A percentile compares a stretch with the other conserved stretches of the same genome.
Conservation (phyloP, 1,139 yeast genomes). For the Pichia sp. region DNA sequence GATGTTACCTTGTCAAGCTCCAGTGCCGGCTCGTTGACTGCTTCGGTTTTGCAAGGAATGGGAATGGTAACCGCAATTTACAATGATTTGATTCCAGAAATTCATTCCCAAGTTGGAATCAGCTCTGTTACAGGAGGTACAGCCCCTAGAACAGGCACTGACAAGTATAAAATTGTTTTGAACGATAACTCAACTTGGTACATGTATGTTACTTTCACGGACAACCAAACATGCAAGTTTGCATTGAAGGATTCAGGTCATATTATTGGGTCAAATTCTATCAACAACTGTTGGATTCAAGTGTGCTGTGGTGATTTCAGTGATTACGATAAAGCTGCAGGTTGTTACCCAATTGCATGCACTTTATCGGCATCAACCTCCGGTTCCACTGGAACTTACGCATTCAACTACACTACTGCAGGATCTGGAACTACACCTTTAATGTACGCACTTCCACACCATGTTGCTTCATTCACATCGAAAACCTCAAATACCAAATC, state of each 20-base stretch:
- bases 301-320: constrained; percentile 38
- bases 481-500: constrained; percentile 36
- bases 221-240: constrained; percentile 34
- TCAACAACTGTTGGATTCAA: constrained; percentile 58
- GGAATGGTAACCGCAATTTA: constrained; percentile 70
- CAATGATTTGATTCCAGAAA: constrained; percentile 43
- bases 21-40: constrained; percentile 30
- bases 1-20: constrained; percentile 43
- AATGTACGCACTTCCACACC: constrained; percentile 72
- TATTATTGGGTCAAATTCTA: constrained; percentile 41
- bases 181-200: constrained; percentile 52
- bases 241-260: constrained; percentile 36
- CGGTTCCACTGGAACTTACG: constrained; percentile 40
- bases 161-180: constrained; percentile 55
- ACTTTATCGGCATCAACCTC: constrained; percentile 35
- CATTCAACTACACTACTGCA: constrained; percentile 46
- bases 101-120: constrained; percentile 59
- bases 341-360: constrained; percentile 47
- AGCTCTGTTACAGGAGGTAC: constrained; percentile 40
- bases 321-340: constrained; percentile 56
- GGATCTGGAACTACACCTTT: constrained; percentile 53
- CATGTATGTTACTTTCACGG: constrained; percentile 53
- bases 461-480: constrained; percentile 46
- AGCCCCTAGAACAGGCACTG: constrained; percentile 37
- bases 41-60: constrained; percentile 61